phyloP scores from a whole-genome alignment of 2,329 filamentous ascomycete genomes.

The Rachicladosporium sp. region DNA sequence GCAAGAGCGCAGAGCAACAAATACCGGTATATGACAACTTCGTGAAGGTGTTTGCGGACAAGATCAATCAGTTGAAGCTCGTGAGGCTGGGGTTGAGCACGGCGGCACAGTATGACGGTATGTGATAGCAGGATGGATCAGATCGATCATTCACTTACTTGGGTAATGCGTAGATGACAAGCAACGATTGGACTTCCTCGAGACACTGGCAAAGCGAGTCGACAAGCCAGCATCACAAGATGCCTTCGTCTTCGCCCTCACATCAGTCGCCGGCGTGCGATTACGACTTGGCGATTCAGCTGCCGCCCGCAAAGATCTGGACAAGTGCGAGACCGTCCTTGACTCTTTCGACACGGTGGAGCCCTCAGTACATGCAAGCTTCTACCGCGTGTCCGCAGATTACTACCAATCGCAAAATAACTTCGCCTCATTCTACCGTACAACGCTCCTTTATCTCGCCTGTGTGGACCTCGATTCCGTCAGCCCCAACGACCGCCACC shows the following conservation, averaged over 20 bases:
- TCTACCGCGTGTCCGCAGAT: conserved; percentile 88
- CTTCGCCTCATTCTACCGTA: conserved; percentile 94
- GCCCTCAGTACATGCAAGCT: conserved; percentile 86
- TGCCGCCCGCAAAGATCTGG: conserved; percentile 75
- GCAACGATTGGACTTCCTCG: conserved; percentile 75
- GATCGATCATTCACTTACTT: not conserved
- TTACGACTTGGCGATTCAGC: conserved; percentile 66
- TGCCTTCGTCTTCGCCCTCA: conserved; percentile 85
- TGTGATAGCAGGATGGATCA: not conserved
- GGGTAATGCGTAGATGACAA: conserved; percentile 53
- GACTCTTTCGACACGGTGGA: conserved; percentile 92
- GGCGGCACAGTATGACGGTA: conserved; percentile 71
- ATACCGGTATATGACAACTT: conserved; percentile 89
- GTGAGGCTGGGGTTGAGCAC: conserved; percentile 82
- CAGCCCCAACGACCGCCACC: conserved; percentile 60
- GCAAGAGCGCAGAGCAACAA: conserved; percentile 70
- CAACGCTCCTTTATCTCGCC: conserved; percentile 91
- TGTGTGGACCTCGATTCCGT: conserved; percentile 78
- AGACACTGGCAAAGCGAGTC: conserved; percentile 72
- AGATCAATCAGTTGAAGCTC: conserved; percentile 97
- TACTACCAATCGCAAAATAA: conserved; percentile 88
- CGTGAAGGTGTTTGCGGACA: conserved; percentile 90
- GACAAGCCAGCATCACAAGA: conserved; percentile 89
- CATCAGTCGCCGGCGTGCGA: conserved; percentile 79
- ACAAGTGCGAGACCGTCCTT: conserved; percentile 74